Evolutionary conservation across 2,329 filamentous ascomycete species (phyloP).

Genomic region (Leptographium radiaticola): DNA sequence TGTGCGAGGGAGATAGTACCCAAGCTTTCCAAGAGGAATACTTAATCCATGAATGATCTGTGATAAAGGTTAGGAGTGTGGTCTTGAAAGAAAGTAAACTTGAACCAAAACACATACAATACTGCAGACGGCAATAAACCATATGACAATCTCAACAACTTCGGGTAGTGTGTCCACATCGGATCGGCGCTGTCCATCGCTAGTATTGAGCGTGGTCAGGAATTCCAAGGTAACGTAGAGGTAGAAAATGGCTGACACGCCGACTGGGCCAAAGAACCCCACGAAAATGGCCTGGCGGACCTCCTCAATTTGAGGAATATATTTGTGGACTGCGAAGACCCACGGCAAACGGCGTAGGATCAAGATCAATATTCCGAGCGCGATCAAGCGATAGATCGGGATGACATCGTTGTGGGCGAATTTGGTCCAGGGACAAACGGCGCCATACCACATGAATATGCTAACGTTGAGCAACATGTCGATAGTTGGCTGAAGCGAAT

Average conservation of each 20-base stretch:
- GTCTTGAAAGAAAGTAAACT: no score
- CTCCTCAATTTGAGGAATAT: constrained; percentile 68
- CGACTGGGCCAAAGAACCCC: constrained; percentile 87
- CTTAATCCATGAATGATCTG: constrained; percentile 63
- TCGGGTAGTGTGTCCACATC: constrained; percentile 57
- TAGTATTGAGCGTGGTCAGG: constrained; percentile 30
- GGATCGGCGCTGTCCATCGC: constrained; percentile 48
- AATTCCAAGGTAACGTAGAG: constrained; percentile 73
- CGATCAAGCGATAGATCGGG: constrained; percentile 58
- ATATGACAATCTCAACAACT: constrained; percentile 59
- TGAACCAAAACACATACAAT: constrained; percentile 29
- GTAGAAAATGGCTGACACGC: constrained; percentile 86
- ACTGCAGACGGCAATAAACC: constrained; percentile 76
- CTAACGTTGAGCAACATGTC: constrained; percentile 87
- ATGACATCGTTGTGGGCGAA: constrained; percentile 51
- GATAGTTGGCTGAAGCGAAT: constrained; percentile 85
- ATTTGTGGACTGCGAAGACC: constrained; percentile 58
- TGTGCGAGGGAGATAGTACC: constrained; percentile 48
- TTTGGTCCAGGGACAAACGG: constrained; percentile 64
- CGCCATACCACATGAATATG: constrained; percentile 86
- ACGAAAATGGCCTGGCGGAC: constrained; percentile 68
- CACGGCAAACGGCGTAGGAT: constrained; percentile 67
- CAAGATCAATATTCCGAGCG: constrained; percentile 62
- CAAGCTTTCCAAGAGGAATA: constrained; percentile 61
- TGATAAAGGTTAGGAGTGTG: no score